Conservation (phyloP, 75 land plant genomes). For the Cryptomeria japonica region DNA sequence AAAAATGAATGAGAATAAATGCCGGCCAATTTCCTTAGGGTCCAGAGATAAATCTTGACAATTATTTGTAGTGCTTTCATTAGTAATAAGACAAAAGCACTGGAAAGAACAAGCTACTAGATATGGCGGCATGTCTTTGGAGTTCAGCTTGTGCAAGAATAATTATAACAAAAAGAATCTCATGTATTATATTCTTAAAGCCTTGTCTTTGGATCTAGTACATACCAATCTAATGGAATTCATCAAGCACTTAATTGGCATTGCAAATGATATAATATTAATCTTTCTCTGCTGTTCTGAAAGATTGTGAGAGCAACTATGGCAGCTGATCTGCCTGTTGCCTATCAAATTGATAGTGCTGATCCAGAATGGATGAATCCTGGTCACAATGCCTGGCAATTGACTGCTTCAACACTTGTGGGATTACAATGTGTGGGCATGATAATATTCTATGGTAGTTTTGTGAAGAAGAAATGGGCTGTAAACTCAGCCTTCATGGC, state of each 20-base stretch:
- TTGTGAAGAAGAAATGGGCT: slow-evolving; percentile 62
- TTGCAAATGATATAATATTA: not conserved
- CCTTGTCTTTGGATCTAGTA: not conserved
- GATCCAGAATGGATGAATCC: slow-evolving; percentile 35
- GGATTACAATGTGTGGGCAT: slow-evolving; percentile 48
- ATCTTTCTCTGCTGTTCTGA: not conserved
- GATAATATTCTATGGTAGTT: slow-evolving; percentile 45
- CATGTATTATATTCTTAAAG: not conserved
- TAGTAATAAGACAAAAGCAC: not conserved
- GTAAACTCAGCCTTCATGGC: slow-evolving; percentile 73
- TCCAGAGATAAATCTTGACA: not conserved
- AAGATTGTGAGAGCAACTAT: not conserved
- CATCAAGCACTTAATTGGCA: not conserved
- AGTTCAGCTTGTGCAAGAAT: not conserved
- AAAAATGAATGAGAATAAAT: not conserved
- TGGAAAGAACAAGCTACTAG: not conserved
- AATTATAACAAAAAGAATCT: not conserved
- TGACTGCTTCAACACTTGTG: slow-evolving; percentile 43
- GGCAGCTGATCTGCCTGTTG: not conserved
- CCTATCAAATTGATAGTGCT: not conserved
- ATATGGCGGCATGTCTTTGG: not conserved
- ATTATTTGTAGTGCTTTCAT: not conserved
- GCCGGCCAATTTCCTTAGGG: not conserved
- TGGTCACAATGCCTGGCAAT: slow-evolving; percentile 58
- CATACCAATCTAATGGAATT: not conserved